Evolutionary conservation across 257 asterid species (phyloP).

Genomic region (Primulina eburnea): DNA sequence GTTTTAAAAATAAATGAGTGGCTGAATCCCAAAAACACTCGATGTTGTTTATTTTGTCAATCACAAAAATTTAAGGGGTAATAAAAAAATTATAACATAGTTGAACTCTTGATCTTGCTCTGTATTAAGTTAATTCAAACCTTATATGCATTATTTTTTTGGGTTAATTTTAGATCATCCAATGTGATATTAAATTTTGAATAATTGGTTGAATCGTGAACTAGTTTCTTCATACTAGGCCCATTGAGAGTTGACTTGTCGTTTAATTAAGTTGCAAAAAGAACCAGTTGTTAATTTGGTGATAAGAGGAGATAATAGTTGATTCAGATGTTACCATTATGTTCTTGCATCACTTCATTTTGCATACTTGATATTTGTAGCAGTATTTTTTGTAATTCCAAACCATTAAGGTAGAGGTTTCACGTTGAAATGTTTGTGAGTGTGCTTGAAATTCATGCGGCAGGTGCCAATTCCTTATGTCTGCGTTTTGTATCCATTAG

Average conservation of each 20-base stretch:
- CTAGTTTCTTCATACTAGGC: background rate
- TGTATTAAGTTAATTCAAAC: background rate
- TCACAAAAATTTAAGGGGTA: no score
- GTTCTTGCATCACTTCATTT: background rate
- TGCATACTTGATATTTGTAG: background rate
- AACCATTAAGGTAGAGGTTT: background rate
- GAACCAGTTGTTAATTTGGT: background rate
- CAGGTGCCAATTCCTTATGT: slow-evolving; percentile 22
- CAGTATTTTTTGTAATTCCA: background rate
- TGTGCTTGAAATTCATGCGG: slow-evolving; percentile 10
- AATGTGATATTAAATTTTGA: background rate
- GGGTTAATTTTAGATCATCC: background rate
- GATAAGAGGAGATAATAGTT: background rate
- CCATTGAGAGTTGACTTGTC: background rate
- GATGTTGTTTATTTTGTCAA: no score
- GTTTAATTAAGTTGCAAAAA: background rate
- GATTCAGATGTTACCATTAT: background rate
- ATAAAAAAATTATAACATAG: background rate
- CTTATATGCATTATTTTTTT: background rate
- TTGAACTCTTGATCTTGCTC: background rate
- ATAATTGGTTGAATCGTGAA: no score
- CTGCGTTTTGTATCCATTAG: slow-evolving; percentile 37
- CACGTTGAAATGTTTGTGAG: background rate
- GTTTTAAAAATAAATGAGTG: no score
- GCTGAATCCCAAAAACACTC: no score